These are phyloP conservation scores for Capsicum baccatum DNA, from an alignment of 257 asterid species.

Conservation along the genomic window DNA sequence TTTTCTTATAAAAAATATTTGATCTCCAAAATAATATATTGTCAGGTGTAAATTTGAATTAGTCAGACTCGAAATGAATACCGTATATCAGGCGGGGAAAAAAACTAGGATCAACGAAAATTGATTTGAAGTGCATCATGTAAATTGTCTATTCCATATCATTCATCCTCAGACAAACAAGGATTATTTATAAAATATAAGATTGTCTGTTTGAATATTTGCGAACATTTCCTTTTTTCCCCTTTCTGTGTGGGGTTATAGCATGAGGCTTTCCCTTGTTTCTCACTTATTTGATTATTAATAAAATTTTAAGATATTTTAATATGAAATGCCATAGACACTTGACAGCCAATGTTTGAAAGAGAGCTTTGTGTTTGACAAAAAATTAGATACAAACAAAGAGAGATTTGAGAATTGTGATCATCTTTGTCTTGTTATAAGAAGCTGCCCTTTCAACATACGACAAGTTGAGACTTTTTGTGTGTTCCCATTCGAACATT, in stretches of 20 bases:
- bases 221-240: not conserved
- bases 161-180: constrained; percentile 23
- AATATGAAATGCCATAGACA: not conserved
- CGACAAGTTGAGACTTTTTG: constrained; percentile 10
- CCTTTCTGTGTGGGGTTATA: not conserved
- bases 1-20: too few relatives aligned
- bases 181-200: not conserved
- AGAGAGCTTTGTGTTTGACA: constrained; percentile 26
- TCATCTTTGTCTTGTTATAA: not conserved
- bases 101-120: not conserved
- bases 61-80: too few relatives aligned
- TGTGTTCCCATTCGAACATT: constrained; percentile 19
- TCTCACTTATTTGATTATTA: not conserved
- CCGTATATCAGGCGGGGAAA: too few relatives aligned
- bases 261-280: not conserved
- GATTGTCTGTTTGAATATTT: not conserved
- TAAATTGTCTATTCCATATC: not conserved
- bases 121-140: not conserved
- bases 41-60: too few relatives aligned
- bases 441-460: constrained; percentile 10
- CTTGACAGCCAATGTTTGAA: not conserved
- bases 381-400: constrained; percentile 21
- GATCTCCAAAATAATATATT: too few relatives aligned
- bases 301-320: not conserved
- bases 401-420: not conserved